phyloP scores from a whole-genome alignment of 352 stramenopile species.

The Pythium volutum region DNA sequence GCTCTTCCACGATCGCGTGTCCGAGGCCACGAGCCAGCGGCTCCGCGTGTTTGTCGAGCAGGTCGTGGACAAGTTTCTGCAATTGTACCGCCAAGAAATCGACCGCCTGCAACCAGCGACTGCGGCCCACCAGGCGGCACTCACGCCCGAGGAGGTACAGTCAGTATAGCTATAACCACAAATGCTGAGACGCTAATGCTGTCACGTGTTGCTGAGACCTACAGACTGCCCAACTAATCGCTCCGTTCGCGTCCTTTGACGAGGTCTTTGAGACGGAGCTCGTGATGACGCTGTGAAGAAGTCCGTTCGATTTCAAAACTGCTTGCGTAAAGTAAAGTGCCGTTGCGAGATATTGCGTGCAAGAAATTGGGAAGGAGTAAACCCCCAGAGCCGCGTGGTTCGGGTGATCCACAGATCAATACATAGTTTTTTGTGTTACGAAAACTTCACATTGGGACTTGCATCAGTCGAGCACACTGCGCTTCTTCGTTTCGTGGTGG shows the following conservation, averaged over 20 bases:
- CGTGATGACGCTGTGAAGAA: slow-evolving; percentile 25
- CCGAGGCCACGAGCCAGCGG: slow-evolving; percentile 37
- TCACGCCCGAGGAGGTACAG: slow-evolving; percentile 28
- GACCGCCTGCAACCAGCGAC: slow-evolving; percentile 31
- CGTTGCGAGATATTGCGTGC: neutral
- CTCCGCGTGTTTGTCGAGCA: slow-evolving; percentile 61
- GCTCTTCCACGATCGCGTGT: slow-evolving; percentile 72
- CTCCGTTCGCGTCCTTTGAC: slow-evolving; percentile 25
- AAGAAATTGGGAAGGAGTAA: neutral
- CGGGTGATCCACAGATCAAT: slow-evolving; percentile 1
- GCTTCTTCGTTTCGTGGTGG: slow-evolving; percentile 42
- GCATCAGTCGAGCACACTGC: slow-evolving; percentile 62
- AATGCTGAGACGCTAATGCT: neutral
- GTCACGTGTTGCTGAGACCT: neutral
- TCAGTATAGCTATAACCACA: no score
- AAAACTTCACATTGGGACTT: neutral
- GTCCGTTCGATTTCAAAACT: neutral
- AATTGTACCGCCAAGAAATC: slow-evolving; percentile 44
- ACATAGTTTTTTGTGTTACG: slow-evolving; percentile 6
- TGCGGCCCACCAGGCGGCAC: slow-evolving; percentile 39
- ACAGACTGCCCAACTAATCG: slow-evolving; percentile 21
- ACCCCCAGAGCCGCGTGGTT: neutral
- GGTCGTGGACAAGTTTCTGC: slow-evolving; percentile 45
- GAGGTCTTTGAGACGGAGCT: slow-evolving; percentile 34
- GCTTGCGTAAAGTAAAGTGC: neutral